These are phyloP conservation scores for Trebouxia sp. DNA, from an alignment of 139 green algal genomes.

Conservation along the genomic window DNA sequence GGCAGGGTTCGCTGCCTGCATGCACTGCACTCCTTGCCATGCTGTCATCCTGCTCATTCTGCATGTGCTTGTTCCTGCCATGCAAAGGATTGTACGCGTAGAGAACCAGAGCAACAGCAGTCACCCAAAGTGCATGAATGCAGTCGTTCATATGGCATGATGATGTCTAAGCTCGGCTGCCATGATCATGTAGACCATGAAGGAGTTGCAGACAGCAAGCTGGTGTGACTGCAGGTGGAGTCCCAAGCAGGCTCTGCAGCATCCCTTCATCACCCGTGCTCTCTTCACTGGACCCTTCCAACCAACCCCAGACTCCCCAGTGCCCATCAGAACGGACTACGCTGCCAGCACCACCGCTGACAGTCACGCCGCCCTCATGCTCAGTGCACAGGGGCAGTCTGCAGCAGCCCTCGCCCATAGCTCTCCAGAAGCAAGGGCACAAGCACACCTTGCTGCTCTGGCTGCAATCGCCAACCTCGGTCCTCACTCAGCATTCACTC, in stretches of 20 bases:
- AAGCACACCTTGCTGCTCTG: background rate
- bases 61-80: too few species aligned
- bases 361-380: background rate
- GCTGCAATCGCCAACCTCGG: background rate
- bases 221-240: slow-evolving; percentile 21
- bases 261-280: slow-evolving; percentile 87
- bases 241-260: slow-evolving; percentile 69
- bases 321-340: background rate
- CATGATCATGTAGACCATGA: slow-evolving; percentile 33
- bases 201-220: too few species aligned
- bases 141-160: too few species aligned
- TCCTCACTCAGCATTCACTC: background rate
- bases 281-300: slow-evolving; percentile 60
- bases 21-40: too few species aligned
- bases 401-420: background rate
- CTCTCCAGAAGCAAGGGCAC: background rate
- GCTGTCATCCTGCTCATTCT: too few species aligned
- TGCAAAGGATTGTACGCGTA: too few species aligned
- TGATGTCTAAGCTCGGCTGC: too few species aligned
- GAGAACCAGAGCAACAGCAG: too few species aligned
- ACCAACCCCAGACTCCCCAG: slow-evolving; percentile 53
- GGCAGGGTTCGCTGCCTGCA: too few species aligned
- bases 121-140: too few species aligned
- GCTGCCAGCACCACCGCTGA: background rate
- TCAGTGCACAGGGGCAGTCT: background rate